phyloP scores from a whole-genome alignment of 257 asterid species.

The Nicotiana knightiana region DNA sequence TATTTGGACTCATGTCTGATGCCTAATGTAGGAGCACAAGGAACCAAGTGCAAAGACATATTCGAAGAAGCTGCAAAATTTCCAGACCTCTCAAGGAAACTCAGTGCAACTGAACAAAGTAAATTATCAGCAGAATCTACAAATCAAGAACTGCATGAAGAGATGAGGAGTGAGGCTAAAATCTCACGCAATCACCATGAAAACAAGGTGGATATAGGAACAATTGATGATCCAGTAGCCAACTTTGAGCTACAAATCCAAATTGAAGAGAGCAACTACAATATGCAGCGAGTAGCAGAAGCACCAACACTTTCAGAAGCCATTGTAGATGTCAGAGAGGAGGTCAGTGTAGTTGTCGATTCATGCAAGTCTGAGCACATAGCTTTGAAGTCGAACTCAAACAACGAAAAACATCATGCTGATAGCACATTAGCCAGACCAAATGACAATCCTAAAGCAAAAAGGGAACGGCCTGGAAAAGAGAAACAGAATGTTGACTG shows the following conservation, averaged over 20 bases:
- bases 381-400: slow-evolving; percentile 28
- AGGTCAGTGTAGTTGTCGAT: slow-evolving; percentile 30
- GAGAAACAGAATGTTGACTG: slow-evolving; percentile 53
- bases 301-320: slow-evolving; percentile 21
- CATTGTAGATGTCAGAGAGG: slow-evolving; percentile 38
- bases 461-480: slow-evolving; percentile 38
- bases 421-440: slow-evolving; percentile 21
- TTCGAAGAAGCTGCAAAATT: slow-evolving; percentile 6
- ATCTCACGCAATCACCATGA: slow-evolving; percentile 28
- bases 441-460: slow-evolving; percentile 29
- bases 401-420: slow-evolving; percentile 15
- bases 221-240: slow-evolving; percentile 20
- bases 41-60: neutral
- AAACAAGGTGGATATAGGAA: slow-evolving; percentile 17
- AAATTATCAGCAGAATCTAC: slow-evolving; percentile 62
- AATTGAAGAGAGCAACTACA: slow-evolving; percentile 24
- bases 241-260: slow-evolving; percentile 26
- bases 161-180: slow-evolving; percentile 28
- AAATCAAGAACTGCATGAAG: slow-evolving; percentile 37
- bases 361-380: slow-evolving; percentile 11
- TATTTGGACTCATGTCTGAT: neutral
- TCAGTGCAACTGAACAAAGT: slow-evolving; percentile 43
- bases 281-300: slow-evolving; percentile 31
- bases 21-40: neutral
- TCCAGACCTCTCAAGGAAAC: slow-evolving; percentile 18